Evolutionary conservation across 306 rosid genomes (phyloP).

Genomic region (Pterocarpus santalinus): DNA sequence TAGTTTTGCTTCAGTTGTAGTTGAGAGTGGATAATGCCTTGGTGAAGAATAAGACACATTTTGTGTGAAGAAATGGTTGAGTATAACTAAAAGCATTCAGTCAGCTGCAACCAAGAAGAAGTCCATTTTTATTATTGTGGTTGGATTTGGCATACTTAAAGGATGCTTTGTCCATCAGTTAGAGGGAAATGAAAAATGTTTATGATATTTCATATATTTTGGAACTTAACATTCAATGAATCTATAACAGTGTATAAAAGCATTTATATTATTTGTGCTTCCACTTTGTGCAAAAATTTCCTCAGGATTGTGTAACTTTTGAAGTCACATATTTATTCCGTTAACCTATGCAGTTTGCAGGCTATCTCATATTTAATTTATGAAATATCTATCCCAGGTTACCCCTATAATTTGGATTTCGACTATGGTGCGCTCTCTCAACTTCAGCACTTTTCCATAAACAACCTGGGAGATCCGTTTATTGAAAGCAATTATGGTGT

Average conservation of each 20-base stretch:
- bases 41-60: slow-evolving; percentile 5
- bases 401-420: slow-evolving; percentile 92
- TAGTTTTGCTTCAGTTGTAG: not conserved
- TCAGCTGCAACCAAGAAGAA: not conserved
- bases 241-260: not conserved
- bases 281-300: slow-evolving; percentile 11
- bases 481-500: slow-evolving; percentile 96
- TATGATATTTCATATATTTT: slow-evolving; percentile 24
- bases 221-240: slow-evolving; percentile 18
- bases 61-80: slow-evolving; percentile 22
- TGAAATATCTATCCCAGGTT: slow-evolving; percentile 56
- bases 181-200: slow-evolving; percentile 8
- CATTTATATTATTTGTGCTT: slow-evolving; percentile 4
- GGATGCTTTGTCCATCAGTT: not conserved
- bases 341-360: slow-evolving; percentile 13
- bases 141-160: not conserved
- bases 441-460: slow-evolving; percentile 95
- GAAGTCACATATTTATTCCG: slow-evolving; percentile 1
- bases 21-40: slow-evolving; percentile 11
- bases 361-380: slow-evolving; percentile 22
- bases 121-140: not conserved
- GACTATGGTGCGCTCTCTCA: slow-evolving; percentile 90
- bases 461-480: slow-evolving; percentile 97
- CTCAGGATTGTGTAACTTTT: slow-evolving; percentile 18
- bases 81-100: slow-evolving; percentile 24